Base-by-base conservation (phyloP, 768 basidiomycete genomes). In the Lentinula aciculospora region DNA sequence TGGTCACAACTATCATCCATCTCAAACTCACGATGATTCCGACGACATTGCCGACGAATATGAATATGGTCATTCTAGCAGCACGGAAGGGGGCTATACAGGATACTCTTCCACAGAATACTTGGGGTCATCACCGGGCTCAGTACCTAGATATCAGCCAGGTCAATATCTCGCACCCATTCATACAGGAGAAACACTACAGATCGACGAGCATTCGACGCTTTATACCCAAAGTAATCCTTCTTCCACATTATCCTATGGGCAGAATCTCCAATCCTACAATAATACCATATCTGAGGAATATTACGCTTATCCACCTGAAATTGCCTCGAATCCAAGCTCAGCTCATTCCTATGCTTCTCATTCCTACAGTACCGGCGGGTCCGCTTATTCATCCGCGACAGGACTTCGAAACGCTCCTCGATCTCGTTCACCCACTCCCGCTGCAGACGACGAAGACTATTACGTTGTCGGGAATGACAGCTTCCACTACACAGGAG, bases 391-490 rank as follows among this genome's bases (percentile, higher is more conserved):
- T 61, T 77, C 88, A 8, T 86, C 87, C 0, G 87, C 84, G 6
- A 76, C 77, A 56, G 72, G 77, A 62, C 72, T 81, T 6, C 80
- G 80, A 78, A 31, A 70, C 75, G 5, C 74, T 77, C 3, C 34
- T 39, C 81, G 86, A 48, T 90, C 88, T 19, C 83, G 88, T 23
- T 91, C 89, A 2, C 87, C 89, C 0, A 90, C 89, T 3, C 88
- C 89, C 9, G 83, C 83, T 8, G 79, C 79, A 3, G 87, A 88
- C 51, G 87, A 88, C 37, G 88, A 89, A 61, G 86, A 85, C 63
- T 89, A 88, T 60, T 77, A 75, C 58, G 74, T 86, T 19, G 77
- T 81, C 4, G 81, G 76, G 8, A 73, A 84, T 60, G 79, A 78
- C 45, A 80, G 81, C 53, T 68, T 81, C 15, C 83, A 87, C 62